These are phyloP conservation scores for Nicotiana tomentosiformis DNA, from an alignment of 257 asterid species.

Conservation along the genomic window DNA sequence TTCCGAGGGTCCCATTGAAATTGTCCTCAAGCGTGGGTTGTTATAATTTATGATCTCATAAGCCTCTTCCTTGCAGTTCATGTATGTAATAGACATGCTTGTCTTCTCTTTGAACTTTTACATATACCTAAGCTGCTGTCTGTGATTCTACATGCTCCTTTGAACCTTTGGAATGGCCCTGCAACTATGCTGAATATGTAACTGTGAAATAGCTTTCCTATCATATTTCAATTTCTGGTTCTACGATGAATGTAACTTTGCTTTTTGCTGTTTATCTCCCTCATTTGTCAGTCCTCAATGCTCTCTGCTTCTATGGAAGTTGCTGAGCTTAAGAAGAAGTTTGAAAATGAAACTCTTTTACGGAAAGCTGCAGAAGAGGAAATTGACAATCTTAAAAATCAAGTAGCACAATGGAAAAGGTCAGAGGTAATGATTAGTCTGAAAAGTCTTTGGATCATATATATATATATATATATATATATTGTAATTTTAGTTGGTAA, in stretches of 20 bases:
- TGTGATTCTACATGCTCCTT: neutral
- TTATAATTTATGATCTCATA: neutral
- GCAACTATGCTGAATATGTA: neutral
- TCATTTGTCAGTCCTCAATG: constrained; percentile 35
- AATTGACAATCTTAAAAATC: constrained; percentile 43
- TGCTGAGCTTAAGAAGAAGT: constrained; percentile 49
- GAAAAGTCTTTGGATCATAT: neutral
- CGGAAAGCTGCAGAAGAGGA: constrained; percentile 72
- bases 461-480: too few relatives aligned
- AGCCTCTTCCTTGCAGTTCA: neutral
- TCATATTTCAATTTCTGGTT: neutral
- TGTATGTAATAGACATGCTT: constrained; percentile 1
- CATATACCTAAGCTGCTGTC: neutral
- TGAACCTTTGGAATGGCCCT: neutral
- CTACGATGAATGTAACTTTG: neutral
- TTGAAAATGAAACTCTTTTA: constrained; percentile 49
- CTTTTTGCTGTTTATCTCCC: neutral
- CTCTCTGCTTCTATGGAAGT: constrained; percentile 41
- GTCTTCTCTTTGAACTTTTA: neutral
- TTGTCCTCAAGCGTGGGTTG: neutral
- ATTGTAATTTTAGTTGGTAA: neutral
- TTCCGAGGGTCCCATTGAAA: neutral
- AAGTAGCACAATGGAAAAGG: constrained; percentile 48
- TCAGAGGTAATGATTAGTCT: constrained; percentile 47
- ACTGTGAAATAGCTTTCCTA: neutral